Conservation (phyloP, 352 stramenopile species). For the Sclerospora graminicola region DNA sequence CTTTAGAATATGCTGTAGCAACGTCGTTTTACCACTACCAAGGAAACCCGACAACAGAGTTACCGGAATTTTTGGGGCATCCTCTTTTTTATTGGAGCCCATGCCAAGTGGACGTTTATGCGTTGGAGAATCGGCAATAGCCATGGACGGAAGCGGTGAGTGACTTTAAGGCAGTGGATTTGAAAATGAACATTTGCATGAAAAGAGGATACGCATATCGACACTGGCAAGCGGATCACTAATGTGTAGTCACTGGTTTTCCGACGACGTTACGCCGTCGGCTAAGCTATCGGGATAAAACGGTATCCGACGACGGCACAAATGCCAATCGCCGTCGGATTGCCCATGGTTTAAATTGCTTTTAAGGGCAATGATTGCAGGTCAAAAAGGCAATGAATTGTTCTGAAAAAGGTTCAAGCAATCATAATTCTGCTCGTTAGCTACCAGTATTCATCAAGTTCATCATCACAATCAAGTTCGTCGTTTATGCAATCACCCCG, state of each 20-base stretch:
- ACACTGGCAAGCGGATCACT: neutral
- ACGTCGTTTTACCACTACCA: conserved; percentile 91
- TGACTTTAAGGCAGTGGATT: conserved; percentile 13
- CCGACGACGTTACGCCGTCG: conserved; percentile 13
- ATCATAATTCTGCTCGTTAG: too few species aligned
- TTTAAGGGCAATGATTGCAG: too few species aligned
- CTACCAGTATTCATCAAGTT: too few species aligned
- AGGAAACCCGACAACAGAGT: conserved; percentile 91
- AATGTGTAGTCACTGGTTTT: conserved; percentile 1
- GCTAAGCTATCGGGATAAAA: conserved; percentile 9
- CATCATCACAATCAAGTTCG: too few species aligned
- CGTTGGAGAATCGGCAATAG: conserved; percentile 9
- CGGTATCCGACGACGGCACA: conserved; percentile 10
- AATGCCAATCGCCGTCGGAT: too few species aligned
- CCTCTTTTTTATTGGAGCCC: conserved; percentile 9
- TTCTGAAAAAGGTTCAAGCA: too few species aligned
- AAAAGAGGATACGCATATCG: neutral
- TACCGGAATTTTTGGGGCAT: conserved; percentile 56
- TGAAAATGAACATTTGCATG: conserved; percentile 9
- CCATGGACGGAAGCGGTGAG: conserved; percentile 6
- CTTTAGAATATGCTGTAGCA: conserved; percentile 88
- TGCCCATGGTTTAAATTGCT: too few species aligned
- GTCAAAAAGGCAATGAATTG: too few species aligned
- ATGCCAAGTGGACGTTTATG: conserved; percentile 17
- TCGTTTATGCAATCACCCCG: too few species aligned